phyloP scores from a whole-genome alignment of 108 stramenopile genomes.

The Skeletonema costatum region DNA sequence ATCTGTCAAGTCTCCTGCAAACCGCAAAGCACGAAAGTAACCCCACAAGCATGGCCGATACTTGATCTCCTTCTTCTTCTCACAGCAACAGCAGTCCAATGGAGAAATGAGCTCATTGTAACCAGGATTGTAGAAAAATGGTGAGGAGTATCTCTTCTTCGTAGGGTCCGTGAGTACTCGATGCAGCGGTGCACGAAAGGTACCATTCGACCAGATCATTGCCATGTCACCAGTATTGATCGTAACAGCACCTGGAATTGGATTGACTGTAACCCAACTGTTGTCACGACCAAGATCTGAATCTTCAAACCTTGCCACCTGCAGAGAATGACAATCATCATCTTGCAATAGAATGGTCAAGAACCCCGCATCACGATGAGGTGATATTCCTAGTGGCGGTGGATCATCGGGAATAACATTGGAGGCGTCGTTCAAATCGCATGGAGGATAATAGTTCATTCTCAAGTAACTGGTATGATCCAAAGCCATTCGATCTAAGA shows the following conservation, averaged over 20 bases:
- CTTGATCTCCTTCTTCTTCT: neutral
- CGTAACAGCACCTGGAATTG: slow-evolving; percentile 81
- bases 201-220: slow-evolving; percentile 91
- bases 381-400: slow-evolving; percentile 66
- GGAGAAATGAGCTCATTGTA: slow-evolving; percentile 66
- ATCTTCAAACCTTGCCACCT: slow-evolving; percentile 65
- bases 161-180: slow-evolving; percentile 79
- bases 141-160: slow-evolving; percentile 82
- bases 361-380: slow-evolving; percentile 92
- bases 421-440: slow-evolving; percentile 10
- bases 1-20: slow-evolving; percentile 88
- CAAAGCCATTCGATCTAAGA: slow-evolving; percentile 50
- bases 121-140: slow-evolving; percentile 94
- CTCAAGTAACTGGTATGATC: slow-evolving; percentile 86
- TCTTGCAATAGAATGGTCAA: slow-evolving; percentile 90
- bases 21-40: slow-evolving; percentile 82
- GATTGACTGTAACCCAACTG: slow-evolving; percentile 78
- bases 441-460: slow-evolving; percentile 86
- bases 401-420: neutral
- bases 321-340: slow-evolving; percentile 76
- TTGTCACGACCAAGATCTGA: slow-evolving; percentile 26
- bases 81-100: slow-evolving; percentile 23
- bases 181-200: slow-evolving; percentile 87
- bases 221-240: slow-evolving; percentile 96
- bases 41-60: slow-evolving; percentile 77